Base-by-base conservation (phyloP, 2,329 filamentous ascomycete species). In the Teratosphaeria nubilosa region DNA sequence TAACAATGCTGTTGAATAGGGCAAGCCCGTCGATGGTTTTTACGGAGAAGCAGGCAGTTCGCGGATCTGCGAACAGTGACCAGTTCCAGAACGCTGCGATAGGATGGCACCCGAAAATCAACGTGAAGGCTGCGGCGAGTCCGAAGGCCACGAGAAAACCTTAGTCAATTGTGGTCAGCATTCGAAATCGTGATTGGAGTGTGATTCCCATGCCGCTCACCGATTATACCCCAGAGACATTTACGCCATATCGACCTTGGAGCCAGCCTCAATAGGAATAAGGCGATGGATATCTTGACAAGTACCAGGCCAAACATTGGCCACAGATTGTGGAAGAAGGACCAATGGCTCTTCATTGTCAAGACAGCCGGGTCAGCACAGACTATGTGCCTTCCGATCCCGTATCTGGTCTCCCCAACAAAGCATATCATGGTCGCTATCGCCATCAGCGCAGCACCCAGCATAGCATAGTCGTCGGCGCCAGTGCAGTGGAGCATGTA, bases 81-180 rank as follows among this genome's bases (percentile, higher is more conserved):
- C 66, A 62, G 58, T 78, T 69, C 79, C 79, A 81, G 0, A 70
- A 70, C 9, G 78, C 77, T 13, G 64, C 55, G 5, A 80, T 69
- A 0, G 78, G 77, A 22, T 73, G 56, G 59, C 79, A 81, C 56
- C 76, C 72, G 63, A 80, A 78, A 16, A 80, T 72, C 50, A 80
- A 64, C 2, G 78, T 78, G n/a, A 73, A 68, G 3, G 71, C 66
- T 63, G 77, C 78, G 10, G 72, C 69, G 5, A 79, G 57, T 1
- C 73, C 75, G 54, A 80, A 75, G 11, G 70, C 60, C 3, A 74
- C 59, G 31, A 80, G 67, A 62, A 80, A 78, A 0, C 64, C 74
- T 77, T 41, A 9, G 5, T 30, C n/a, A 20, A 25, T 10, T 9
- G 50, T 57, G 51, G 63, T 69, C 60, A 65, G 62, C 56, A 31